Evolutionary conservation across 306 rosid genomes (phyloP), one percentile per base, ranked within the genome.

Genomic region (Vachellia collinsii): DNA sequence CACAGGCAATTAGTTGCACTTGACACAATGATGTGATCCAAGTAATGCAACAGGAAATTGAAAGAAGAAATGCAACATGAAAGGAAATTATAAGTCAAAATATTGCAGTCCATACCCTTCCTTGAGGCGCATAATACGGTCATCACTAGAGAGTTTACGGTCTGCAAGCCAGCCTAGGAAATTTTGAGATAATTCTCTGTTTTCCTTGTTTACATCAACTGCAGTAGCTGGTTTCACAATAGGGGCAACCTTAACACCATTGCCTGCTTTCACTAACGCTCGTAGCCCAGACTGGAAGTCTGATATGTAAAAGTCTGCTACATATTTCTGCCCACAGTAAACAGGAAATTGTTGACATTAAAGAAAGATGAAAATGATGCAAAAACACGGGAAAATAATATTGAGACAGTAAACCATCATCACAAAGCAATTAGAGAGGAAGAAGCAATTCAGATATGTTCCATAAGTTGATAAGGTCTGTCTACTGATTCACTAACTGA

Each of bases 271-370:
- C 78, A 93, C 99, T 44, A 93, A 68, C 8, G 98, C 99, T 91
- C 99, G 89, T 80, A 93, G 85, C 72, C 99, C 98, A 69, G 99
- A 86, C 79, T 96, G 98, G 83, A 90, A 93, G 79, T 96, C 99
- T 72, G 99, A 96, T 81, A 96, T 85, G 82, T 96, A 96, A 70
- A 96, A 93, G 66, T 96, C 99, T 66, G 94, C 94, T 11, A 91
- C 90, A 51, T 89, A 84, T 91, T 83, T 96, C 99, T 96, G 97
- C 72, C 61, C 86, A 83, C 51, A 20, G 41, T 22, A 88, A 61
- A 79, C 54, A 67, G 38, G 44, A 78, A 71, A 51, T 63, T 84
- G 47, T 29, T n/a, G 53, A 44, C 54, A 38, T 65, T 5, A 61
- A 54, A 71, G 72, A 71, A 53, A 13, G 75, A 78, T 4, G 42